These are phyloP conservation scores for Kwoniella sp. DNA, from an alignment of 768 basidiomycete genomes.

Conservation along the genomic window DNA sequence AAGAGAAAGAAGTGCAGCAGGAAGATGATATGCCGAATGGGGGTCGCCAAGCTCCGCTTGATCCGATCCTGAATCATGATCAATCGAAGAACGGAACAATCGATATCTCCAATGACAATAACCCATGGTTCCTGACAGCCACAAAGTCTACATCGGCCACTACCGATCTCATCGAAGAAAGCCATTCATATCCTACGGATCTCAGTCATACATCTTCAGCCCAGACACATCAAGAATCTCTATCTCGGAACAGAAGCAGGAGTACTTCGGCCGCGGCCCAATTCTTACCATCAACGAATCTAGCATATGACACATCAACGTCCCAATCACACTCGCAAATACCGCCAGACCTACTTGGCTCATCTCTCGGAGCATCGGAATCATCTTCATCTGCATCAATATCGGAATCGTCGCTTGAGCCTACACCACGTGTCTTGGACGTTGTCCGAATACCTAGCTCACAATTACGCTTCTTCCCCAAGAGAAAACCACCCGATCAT, in stretches of 20 bases:
- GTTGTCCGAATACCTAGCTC: slow-evolving; percentile 44
- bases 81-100: neutral
- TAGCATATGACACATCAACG: slow-evolving; percentile 14
- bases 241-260: neutral
- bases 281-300: slow-evolving; percentile 31
- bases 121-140: neutral
- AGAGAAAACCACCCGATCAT: slow-evolving; percentile 7
- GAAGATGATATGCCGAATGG: neutral
- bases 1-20: slow-evolving; percentile 19
- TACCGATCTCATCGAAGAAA: too few species aligned
- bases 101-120: neutral
- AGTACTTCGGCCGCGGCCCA: slow-evolving; percentile 6
- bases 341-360: neutral
- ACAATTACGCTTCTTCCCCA: slow-evolving; percentile 49
- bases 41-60: neutral
- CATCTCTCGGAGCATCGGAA: slow-evolving; percentile 6
- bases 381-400: neutral
- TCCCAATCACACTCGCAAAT: neutral
- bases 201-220: neutral
- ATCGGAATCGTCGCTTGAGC: neutral
- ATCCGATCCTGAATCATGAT: neutral
- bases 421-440: slow-evolving; percentile 32
- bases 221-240: neutral
- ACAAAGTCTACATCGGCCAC: neutral
- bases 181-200: too few species aligned